Evolutionary conservation across 306 rosid species (phyloP).

Genomic region (Cyamopsis tetragonoloba): DNA sequence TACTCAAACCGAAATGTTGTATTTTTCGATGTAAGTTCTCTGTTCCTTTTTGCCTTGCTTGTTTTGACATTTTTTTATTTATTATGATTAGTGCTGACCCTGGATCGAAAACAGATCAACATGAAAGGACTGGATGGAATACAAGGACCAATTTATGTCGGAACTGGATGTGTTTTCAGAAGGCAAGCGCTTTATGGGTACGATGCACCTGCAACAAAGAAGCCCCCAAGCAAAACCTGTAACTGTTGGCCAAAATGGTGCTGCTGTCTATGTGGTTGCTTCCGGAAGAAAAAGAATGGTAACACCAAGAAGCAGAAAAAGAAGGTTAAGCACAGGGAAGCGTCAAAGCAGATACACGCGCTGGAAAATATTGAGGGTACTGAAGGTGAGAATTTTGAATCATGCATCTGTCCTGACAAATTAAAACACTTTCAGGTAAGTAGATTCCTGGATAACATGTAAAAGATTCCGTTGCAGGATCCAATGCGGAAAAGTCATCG

Average conservation of each 20-base stretch:
- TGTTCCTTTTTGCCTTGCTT: neutral
- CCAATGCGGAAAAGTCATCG: slow-evolving; percentile 40
- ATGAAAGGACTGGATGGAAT: slow-evolving; percentile 96
- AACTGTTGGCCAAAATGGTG: slow-evolving; percentile 97
- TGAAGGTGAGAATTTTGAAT: slow-evolving; percentile 48
- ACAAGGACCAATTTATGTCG: slow-evolving; percentile 97
- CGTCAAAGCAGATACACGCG: slow-evolving; percentile 97
- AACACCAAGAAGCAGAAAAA: slow-evolving; percentile 68
- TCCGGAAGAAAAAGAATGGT: slow-evolving; percentile 58
- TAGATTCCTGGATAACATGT: neutral
- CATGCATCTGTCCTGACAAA: slow-evolving; percentile 6
- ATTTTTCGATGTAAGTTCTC: slow-evolving; percentile 83
- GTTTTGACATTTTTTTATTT: neutral
- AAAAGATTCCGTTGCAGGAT: neutral
- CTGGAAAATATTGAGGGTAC: slow-evolving; percentile 86
- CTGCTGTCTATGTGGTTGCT: slow-evolving; percentile 48
- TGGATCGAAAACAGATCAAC: slow-evolving; percentile 65
- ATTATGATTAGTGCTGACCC: slow-evolving; percentile 20
- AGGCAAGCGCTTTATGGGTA: slow-evolving; percentile 83
- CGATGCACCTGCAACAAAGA: slow-evolving; percentile 85
- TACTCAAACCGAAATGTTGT: slow-evolving; percentile 96
- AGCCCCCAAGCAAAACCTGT: slow-evolving; percentile 85
- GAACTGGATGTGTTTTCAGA: slow-evolving; percentile 97
- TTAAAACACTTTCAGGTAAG: neutral
- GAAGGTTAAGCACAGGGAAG: slow-evolving; percentile 80